A percentile compares a stretch with the other conserved stretches of the same genome.
These are phyloP conservation scores for Babesia ovis DNA, from an alignment of 169 alveolate species.

Conservation along the genomic window DNA sequence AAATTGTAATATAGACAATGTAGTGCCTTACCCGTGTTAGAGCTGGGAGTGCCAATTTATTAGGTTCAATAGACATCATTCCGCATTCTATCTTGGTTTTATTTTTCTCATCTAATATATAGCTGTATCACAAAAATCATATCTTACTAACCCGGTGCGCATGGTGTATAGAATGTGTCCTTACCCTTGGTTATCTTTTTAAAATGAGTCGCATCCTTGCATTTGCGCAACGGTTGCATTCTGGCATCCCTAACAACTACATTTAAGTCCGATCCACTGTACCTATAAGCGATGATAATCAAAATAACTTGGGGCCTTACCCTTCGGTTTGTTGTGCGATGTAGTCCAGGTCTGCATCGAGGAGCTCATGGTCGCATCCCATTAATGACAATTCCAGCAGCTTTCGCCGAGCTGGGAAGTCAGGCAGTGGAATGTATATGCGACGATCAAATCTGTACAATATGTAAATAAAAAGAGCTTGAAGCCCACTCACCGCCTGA, in stretches of 20 bases:
- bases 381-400: constrained; percentile 77
- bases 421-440: constrained; percentile 98
- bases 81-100: constrained; percentile 72
- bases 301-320: constrained; percentile 3
- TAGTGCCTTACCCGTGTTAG: constrained; percentile 53
- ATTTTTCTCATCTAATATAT: constrained; percentile 66
- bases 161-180: constrained; percentile 72
- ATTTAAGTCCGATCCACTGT: constrained; percentile 73
- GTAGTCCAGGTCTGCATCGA: constrained; percentile 79
- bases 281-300: constrained; percentile 6
- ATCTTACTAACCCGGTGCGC: constrained; percentile 71
- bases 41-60: constrained; percentile 79
- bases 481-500: constrained; percentile 85
- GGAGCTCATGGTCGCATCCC: constrained; percentile 69
- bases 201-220: constrained; percentile 67
- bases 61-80: constrained; percentile 79
- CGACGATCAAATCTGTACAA: constrained; percentile 89
- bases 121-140: not conserved
- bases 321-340: constrained; percentile 73
- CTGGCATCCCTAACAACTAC: constrained; percentile 72
- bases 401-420: constrained; percentile 86
- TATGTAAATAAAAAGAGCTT: not conserved
- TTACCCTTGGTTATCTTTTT: constrained; percentile 59
- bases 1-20: constrained; percentile 30
- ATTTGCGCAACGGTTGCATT: constrained; percentile 73